Evolutionary conservation across 2,329 filamentous ascomycete species (phyloP), one percentile per base, ranked within the genome.

Genomic region (Aspergillus sojae): DNA sequence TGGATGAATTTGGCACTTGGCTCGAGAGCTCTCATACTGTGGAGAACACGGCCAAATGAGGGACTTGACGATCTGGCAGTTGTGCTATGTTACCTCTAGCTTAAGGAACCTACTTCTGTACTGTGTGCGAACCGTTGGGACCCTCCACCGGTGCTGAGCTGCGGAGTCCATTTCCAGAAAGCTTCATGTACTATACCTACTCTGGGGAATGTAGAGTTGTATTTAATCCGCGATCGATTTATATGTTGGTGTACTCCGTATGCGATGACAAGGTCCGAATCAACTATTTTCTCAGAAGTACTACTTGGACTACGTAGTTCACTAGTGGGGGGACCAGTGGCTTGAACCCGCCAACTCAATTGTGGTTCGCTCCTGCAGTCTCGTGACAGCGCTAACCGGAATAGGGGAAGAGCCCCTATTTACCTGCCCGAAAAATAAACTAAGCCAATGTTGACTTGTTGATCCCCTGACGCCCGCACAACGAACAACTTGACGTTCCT

Each of bases 1-100:
- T 85, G 56, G 81, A 84, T 54, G 76, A 80, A 59, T 84, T 83
- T 71, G 82, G 81, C n/a, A 77, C 78, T 10, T 83, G 81, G 80
- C 67, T 84, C 56, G 79, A 81, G 69, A 73, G 72, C 52, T 71
- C 67, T 11, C 62, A 67, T 53, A 62, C 62, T 54, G 70, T 70
- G 19, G 70, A 74, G 58, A 72, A 70, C 23, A 65, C 61, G 6
- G 68, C 69, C n/a, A 71, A 73, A 53, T 74, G 63, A 68, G 39
- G n/a, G 21, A 28, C 16, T 54, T 7, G 10, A 36, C 14, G 41
- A 34, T 34, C 21, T 65, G 32, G 30, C 26, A 21, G 32, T 36
- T 14, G 26, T 23, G 28, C 19, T 21, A 7, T 36, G 9, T 39
- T n/a, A 55, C 21, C n/a, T 39, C n/a, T 23, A 41, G 16, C 52